A percentile compares a stretch with the other conserved stretches of the same genome.
Evolutionary conservation across 2,329 filamentous ascomycete genomes (phyloP).

Genomic region (Microdochium bolleyi): DNA sequence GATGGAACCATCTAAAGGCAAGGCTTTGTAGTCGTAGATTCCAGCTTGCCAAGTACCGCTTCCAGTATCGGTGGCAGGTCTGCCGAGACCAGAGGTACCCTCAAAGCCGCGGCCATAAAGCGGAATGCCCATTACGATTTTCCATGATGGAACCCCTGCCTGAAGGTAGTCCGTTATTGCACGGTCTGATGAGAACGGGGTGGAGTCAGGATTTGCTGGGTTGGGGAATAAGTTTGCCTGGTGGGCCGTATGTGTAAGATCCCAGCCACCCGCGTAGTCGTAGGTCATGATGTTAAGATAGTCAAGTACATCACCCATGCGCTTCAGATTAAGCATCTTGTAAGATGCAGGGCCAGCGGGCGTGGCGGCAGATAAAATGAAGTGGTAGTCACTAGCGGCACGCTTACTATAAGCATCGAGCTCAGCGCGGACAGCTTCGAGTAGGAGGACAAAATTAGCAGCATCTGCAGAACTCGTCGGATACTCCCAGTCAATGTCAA

Average conservation of each 20-base stretch:
- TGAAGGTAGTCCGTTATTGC: constrained; percentile 59
- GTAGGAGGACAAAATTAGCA: constrained; percentile 33
- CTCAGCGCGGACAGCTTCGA: constrained; percentile 33
- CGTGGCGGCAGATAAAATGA: constrained; percentile 44
- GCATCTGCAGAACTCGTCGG: constrained; percentile 28
- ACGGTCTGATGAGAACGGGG: constrained; percentile 60
- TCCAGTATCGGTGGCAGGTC: constrained; percentile 57
- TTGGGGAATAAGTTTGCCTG: constrained; percentile 63
- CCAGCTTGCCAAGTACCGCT: constrained; percentile 65
- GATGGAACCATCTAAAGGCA: constrained; percentile 54
- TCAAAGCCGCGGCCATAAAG: constrained; percentile 70
- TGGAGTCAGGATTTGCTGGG: constrained; percentile 42
- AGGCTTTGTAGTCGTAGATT: constrained; percentile 73
- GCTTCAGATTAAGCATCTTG: constrained; percentile 33
- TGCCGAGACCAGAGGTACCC: constrained; percentile 55
- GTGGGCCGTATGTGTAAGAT: constrained; percentile 49
- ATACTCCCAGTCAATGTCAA: constrained; percentile 33
- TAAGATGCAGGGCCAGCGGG: constrained; percentile 41
- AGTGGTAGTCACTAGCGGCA: constrained; percentile 38
- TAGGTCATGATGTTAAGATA: constrained; percentile 63
- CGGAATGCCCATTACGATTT: constrained; percentile 73
- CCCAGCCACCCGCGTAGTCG: constrained; percentile 66
- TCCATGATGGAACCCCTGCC: constrained; percentile 52
- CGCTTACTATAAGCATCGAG: constrained; percentile 39
- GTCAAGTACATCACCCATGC: constrained; percentile 40